Percentiles rank a stretch among this genome's conserved stretches.
These are phyloP conservation scores for Ascoidea rubescens DNA, from an alignment of 805 yeast species.

Conservation along the genomic window DNA sequence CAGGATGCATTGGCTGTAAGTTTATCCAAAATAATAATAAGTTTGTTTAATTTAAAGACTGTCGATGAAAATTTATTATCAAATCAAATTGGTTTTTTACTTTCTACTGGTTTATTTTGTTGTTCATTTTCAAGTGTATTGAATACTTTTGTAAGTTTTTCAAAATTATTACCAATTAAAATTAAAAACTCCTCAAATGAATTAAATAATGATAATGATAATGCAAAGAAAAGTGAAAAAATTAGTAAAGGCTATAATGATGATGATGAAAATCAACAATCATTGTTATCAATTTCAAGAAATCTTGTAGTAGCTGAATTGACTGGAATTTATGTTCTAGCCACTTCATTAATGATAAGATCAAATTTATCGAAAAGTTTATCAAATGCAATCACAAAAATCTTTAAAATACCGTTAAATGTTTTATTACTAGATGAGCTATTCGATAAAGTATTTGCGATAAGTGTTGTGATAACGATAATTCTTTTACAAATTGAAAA, in stretches of 20 bases:
- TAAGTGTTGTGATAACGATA: not conserved
- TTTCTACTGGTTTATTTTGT: not conserved
- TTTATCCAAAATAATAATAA: not conserved
- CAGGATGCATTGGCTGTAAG: not conserved
- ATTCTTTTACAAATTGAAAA: not conserved
- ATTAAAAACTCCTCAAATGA: not conserved
- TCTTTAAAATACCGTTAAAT: not conserved
- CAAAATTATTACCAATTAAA: not conserved
- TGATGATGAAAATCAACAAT: no score
- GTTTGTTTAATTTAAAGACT: no score
- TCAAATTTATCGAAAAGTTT: not conserved
- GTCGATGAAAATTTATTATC: not conserved
- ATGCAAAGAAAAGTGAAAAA: not conserved
- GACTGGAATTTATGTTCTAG: not conserved
- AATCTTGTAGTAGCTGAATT: not conserved
- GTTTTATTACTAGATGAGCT: not conserved
- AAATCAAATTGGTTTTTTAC: not conserved
- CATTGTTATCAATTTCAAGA: not conserved
- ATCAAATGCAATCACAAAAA: not conserved
- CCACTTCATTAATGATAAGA: not conserved
- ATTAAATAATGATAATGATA: not conserved
- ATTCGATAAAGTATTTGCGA: not conserved
- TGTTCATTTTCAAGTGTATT: not conserved
- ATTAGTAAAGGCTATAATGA: not conserved
- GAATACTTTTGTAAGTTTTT: not conserved